Evolutionary conservation across 352 stramenopile genomes (phyloP).

Genomic region (Aphanomyces cochlioides): DNA sequence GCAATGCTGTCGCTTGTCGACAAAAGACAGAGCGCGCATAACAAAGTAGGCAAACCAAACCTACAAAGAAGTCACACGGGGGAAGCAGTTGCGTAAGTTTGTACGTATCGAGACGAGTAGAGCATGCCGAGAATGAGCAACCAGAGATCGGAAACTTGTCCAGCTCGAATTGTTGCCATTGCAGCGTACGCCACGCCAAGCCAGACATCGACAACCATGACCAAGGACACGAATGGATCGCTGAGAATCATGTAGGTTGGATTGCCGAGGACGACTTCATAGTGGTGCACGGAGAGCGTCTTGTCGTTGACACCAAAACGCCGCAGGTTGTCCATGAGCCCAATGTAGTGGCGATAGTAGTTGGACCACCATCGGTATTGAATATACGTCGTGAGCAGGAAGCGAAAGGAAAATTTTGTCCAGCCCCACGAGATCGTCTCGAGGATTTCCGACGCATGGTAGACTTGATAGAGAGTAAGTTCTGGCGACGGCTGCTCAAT

Average conservation of each 20-base stretch:
- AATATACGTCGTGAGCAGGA: slow-evolving; percentile 8
- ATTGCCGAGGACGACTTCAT: slow-evolving; percentile 6
- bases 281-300: not conserved
- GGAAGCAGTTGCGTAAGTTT: no score
- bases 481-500: not conserved
- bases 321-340: not conserved
- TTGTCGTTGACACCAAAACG: not conserved
- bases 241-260: slow-evolving; percentile 13
- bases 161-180: slow-evolving; percentile 1
- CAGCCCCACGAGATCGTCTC: not conserved
- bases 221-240: slow-evolving; percentile 5
- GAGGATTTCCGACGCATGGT: not conserved
- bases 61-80: not conserved
- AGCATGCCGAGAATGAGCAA: slow-evolving; percentile 4
- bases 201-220: slow-evolving; percentile 15
- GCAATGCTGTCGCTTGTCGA: not conserved
- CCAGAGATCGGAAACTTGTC: not conserved
- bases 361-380: not conserved
- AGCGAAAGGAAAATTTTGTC: not conserved
- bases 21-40: not conserved
- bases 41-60: slow-evolving; percentile 27
- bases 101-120: slow-evolving; percentile 2
- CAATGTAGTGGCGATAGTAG: slow-evolving; percentile 8
- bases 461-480: not conserved
- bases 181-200: slow-evolving; percentile 14